Base-by-base conservation (phyloP, 1,284 basidiomycete genomes). In the Boletus albobrunnescens region DNA sequence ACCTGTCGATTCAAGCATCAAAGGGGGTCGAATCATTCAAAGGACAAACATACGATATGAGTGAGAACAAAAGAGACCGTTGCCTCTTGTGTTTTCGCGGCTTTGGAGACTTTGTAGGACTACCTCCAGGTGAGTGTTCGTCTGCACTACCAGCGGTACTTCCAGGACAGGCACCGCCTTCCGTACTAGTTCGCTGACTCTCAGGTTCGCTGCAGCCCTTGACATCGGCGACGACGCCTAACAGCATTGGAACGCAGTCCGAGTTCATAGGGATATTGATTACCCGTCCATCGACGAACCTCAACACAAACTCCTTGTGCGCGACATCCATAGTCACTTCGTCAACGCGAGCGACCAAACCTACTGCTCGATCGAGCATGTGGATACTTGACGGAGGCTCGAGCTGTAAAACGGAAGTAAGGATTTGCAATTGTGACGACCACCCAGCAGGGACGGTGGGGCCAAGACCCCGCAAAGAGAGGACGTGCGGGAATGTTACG, bases 341-440 rank as follows among this genome's bases (percentile, higher is more conserved):
- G 37, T 73, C 68, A 14, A 86, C 64, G 33, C 85, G 68, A 38
- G 72, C 71, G 16, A 78, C 71, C 14, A 83, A 61, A 44, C 79
- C 79, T 4, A 76, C 78, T 20, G 83, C 71, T 55, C 77, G 77
- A 70, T 88, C 86, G 24, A 88, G 69, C 30, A 79, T 74, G 63
- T 86, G 82, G 11, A 82, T 59, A 12, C 70, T 71, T 1, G 64
- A 62, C 1, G 84, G 84, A 24, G 74, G 60, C 30, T 84, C 78
- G 41, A 88, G 74, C 44, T 79, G 77, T 43, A 84, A 75, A 17
- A 71, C 56, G 23, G 71, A 67, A 6, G 63, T 59, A 20, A 84
- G 67, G 23, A 74, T 63, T 13, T 74, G 68, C 17, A 83, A 67
- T 53, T 82, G 79, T 46, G 69, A 71, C 41, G 73, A 74, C 86